Conservation (phyloP, 306 rosid species). For the Biancaea sappan region DNA sequence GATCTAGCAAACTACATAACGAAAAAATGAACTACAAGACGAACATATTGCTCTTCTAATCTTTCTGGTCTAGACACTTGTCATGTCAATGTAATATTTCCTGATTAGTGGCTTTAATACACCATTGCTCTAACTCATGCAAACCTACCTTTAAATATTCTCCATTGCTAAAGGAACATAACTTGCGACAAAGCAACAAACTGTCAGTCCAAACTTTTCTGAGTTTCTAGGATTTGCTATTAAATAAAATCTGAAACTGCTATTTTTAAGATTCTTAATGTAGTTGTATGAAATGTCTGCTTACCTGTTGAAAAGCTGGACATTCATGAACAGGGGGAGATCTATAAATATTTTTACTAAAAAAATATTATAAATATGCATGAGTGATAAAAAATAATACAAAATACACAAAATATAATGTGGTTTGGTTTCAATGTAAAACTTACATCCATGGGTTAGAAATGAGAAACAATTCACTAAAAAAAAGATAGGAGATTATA, state of each 20-base stretch:
- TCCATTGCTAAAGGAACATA: conserved; percentile 92
- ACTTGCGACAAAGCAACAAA: conserved; percentile 86
- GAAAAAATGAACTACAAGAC: conserved; percentile 2
- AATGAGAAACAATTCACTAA: too few relatives aligned
- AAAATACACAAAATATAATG: too few relatives aligned
- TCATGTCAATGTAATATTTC: conserved; percentile 38
- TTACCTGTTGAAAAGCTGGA: conserved; percentile 88
- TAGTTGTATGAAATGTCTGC: conserved; percentile 23
- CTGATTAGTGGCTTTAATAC: conserved; percentile 71
- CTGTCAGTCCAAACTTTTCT: conserved; percentile 42
- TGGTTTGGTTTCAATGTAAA: too few relatives aligned
- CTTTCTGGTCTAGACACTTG: not conserved
- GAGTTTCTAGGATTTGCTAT: conserved; percentile 22
- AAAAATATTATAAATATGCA: too few relatives aligned
- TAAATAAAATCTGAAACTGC: too few relatives aligned
- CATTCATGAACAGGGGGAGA: conserved; percentile 89
- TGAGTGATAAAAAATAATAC: too few relatives aligned
- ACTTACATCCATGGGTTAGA: too few relatives aligned
- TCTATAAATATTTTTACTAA: too few relatives aligned
- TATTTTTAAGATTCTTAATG: conserved; percentile 15
- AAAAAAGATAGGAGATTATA: too few relatives aligned
- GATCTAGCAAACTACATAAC: conserved; percentile 67
- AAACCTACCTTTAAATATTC: conserved; percentile 82
- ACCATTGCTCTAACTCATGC: conserved; percentile 85
- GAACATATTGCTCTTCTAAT: not conserved